Conservation (phyloP, 768 basidiomycete genomes). For the Agrocybe praecox region DNA sequence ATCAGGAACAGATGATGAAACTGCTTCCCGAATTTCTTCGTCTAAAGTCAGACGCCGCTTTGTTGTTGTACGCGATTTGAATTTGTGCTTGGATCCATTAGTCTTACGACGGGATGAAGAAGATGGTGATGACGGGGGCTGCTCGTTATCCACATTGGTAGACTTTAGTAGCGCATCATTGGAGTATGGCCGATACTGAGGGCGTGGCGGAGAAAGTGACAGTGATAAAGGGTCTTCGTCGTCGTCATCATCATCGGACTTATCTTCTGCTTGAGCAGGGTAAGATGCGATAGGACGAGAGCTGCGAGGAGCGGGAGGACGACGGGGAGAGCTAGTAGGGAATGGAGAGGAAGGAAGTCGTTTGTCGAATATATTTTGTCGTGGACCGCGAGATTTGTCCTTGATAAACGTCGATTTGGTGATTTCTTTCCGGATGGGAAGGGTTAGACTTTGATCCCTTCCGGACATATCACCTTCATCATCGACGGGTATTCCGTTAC, state of each 20-base stretch:
- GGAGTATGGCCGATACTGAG: neutral
- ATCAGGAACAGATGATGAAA: constrained; percentile 16
- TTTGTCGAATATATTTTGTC: constrained; percentile 49
- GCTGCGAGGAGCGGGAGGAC: constrained; percentile 56
- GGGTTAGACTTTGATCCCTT: neutral
- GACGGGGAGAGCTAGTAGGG: constrained; percentile 54
- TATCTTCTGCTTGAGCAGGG: constrained; percentile 10
- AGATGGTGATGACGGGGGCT: neutral
- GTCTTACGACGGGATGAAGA: neutral
- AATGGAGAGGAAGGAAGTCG: constrained; percentile 70
- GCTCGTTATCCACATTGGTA: neutral
- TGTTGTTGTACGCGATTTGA: constrained; percentile 14
- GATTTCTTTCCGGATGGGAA: neutral
- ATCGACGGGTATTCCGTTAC: constrained; percentile 27
- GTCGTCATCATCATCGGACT: constrained; percentile 37
- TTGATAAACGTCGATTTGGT: constrained; percentile 3
- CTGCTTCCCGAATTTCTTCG: constrained; percentile 61
- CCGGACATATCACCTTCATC: constrained; percentile 1
- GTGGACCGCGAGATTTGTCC: constrained; percentile 4
- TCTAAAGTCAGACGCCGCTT: constrained; percentile 61
- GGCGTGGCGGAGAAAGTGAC: constrained; percentile 23
- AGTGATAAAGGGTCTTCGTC: constrained; percentile 39
- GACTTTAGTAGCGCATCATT: neutral
- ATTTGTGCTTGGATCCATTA: neutral
- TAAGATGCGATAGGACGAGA: constrained; percentile 7